Base-by-base conservation (phyloP, 2,329 filamentous ascomycete species). In the Aureobasidium lini region DNA sequence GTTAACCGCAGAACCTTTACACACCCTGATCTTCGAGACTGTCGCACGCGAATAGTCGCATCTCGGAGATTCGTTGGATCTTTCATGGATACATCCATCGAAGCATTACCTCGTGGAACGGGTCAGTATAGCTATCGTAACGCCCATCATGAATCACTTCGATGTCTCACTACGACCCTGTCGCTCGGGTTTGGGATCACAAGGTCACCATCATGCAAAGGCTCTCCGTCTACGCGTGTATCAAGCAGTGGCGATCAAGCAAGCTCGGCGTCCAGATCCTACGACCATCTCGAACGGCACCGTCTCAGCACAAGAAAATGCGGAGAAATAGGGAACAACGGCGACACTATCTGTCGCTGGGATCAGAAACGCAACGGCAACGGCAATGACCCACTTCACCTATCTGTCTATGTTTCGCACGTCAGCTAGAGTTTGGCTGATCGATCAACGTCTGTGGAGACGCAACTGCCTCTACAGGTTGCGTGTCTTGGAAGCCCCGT, bases 351-450 rank as follows among this genome's bases (percentile, higher is more conserved):
- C 15, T 31, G 39, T 18, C 39, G 50, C 31, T 43, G 37, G 4
- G 7, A 54, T 43, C 50, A 42, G 50, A 54, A 54, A 54, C 50
- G 29, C 11, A 54, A 54, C 50, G 39, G 15, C 3, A 34, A 54
- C 29, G 28, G 29, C 6, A 5, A 23, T 7, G 29, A 15, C 10
- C 15, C 11, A 4, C 37, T 28, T 34, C n/a, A 34, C 49, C 29
- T 23, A 34, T 34, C 50, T 43, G 39, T 54, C 39, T 29, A 43
- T 54, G 37, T 54, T 54, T 43, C 50, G 13, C 36, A 39, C 15
- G 1, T 18, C 28, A 9, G 15, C 15, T 23, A 34, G 39, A 52
- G 47, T 50, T 42, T 31, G 49, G 34, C 8, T 6, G 28, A 23
- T 16, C 5, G 11, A 2, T 13, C 15, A 54, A 54, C 50, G 39